phyloP scores from a whole-genome alignment of 2,329 filamentous ascomycete genomes.

The Pleomassaria siparia region DNA sequence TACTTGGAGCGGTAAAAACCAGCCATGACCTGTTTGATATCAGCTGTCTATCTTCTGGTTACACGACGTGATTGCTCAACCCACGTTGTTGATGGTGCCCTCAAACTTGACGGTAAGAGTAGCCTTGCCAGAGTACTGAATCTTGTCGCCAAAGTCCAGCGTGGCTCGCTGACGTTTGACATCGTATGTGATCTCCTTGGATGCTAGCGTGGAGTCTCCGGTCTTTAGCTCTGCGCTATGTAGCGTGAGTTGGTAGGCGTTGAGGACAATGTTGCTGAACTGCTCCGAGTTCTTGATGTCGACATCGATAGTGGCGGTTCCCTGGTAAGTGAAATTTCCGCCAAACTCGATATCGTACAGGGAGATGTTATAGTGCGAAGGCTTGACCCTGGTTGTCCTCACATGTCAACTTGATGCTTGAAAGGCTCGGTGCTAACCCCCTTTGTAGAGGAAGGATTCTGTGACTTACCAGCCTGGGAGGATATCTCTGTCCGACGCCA shows the following conservation, averaged over 20 bases:
- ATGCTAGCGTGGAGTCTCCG: slow-evolving; percentile 59
- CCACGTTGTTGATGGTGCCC: slow-evolving; percentile 78
- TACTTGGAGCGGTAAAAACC: slow-evolving; percentile 96
- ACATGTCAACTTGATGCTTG: slow-evolving; percentile 27
- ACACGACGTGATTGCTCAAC: slow-evolving; percentile 5
- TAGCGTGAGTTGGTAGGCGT: slow-evolving; percentile 81
- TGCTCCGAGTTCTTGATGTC: slow-evolving; percentile 64
- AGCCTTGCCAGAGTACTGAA: slow-evolving; percentile 68
- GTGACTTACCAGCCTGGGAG: slow-evolving; percentile 46
- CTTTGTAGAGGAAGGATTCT: background rate
- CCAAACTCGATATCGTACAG: slow-evolving; percentile 75
- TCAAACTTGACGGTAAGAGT: slow-evolving; percentile 71
- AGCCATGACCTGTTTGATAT: slow-evolving; percentile 61
- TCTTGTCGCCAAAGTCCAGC: slow-evolving; percentile 71
- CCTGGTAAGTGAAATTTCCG: slow-evolving; percentile 78
- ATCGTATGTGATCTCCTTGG: slow-evolving; percentile 75
- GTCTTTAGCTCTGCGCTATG: slow-evolving; percentile 64
- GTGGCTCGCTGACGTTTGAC: slow-evolving; percentile 80
- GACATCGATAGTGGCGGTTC: slow-evolving; percentile 77
- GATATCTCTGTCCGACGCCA: slow-evolving; percentile 51
- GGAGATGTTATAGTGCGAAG: slow-evolving; percentile 81
- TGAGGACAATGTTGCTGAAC: slow-evolving; percentile 78
- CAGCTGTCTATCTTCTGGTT: background rate
- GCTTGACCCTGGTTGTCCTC: slow-evolving; percentile 64
- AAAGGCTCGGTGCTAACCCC: too few relatives aligned